Evolutionary conservation across 441 rosid genomes (phyloP), one percentile per base, ranked within the genome.

Genomic region (Populus hybrid): DNA sequence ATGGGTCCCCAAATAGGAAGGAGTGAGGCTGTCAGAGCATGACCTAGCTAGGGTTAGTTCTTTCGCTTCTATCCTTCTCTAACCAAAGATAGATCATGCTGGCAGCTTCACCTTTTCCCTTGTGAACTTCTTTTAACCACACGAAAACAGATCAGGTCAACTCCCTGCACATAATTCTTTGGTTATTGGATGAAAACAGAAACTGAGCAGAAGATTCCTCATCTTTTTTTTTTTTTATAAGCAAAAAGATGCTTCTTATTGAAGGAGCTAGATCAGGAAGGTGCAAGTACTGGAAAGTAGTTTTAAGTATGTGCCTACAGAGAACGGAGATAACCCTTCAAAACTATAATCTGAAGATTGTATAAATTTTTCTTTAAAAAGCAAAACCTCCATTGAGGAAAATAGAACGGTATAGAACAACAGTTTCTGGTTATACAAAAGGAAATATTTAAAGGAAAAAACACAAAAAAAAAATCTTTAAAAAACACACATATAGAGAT

Each of bases 101-200:
- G 97, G 93, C 95, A 93, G 97, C 97, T 91, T 93, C 98, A 93
- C 98, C 84, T 84, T 77, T 93, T 93, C 98, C 97, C 75, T 84
- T 76, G 87, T 66, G 86, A 86, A 87, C 89, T 83, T 72, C 24
- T 76, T 78, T 3, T 24, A 8, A 21, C 2, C 53, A 11, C 18
- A 45, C 21, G 0, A 9, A 45, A 50, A 28, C 28, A 61, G 56
- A 75, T 2, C 2, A 16, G 21, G 63, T 69, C 66, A 70, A 23
- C 76, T 65, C 78, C 59, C 26, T 40, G 42, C 11, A 26, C 2
- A 7, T 6, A 5, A 3, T 21, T 14, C 42, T 16, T 18, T 4
- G 11, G 59, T 64, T 12, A 38, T 14, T 40, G 4, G n/a, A 59
- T n/a, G 1, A 2, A 59, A 20, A n/a, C 20, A 12, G 20, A 28